Evolutionary conservation across 768 basidiomycete species (phyloP), one percentile per base, ranked within the genome.

Genomic region (Tricholoma matsutake): DNA sequence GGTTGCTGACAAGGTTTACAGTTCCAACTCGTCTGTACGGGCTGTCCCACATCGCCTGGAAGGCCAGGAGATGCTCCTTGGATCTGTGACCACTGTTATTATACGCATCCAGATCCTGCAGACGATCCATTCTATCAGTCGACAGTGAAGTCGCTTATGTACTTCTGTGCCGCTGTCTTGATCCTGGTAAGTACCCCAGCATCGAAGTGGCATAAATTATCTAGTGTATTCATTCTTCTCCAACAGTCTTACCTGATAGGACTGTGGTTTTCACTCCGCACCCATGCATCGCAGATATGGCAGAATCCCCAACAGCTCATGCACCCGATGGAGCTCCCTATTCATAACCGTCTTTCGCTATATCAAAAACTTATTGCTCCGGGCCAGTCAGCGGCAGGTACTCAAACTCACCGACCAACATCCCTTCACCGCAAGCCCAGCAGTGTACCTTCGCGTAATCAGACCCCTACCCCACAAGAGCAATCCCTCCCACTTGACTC

Each of bases 221-320:
- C 3, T 53, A 28, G 31, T 29, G 22, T 6, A 25, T 31, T 54
- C 37, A 35, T 62, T 67, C 10, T 45, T 35, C 16, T 47, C 18
- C 34, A 14, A 20, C 49, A 98, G 95, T 98, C 97, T 1, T 99
- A 99, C 73, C 84, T 98, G 51, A 85, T 98, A 61, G 97, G 97
- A 35, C 81, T 98, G 0, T 98, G 97, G 97, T 99, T 99, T 79
- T 98, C 97, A 39, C 86, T 99, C 16, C 89, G 94, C 52, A 99
- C 97, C 1, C 97, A 99, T 71, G 97, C 97, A 6, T 88, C 91
- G 13, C 97, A 98, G 71, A 99, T 99, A 66, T 99, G 97, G 97
- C 95, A 98, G 71, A 98, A 98, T 71, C 96, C 96, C 2, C 94
- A 91, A 62, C 89, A 87, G 53, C 79, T 95, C 2, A 74, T 94